Evolutionary conservation across 2,329 filamentous ascomycete species (phyloP).

Genomic region (Zymoseptoria brevis): DNA sequence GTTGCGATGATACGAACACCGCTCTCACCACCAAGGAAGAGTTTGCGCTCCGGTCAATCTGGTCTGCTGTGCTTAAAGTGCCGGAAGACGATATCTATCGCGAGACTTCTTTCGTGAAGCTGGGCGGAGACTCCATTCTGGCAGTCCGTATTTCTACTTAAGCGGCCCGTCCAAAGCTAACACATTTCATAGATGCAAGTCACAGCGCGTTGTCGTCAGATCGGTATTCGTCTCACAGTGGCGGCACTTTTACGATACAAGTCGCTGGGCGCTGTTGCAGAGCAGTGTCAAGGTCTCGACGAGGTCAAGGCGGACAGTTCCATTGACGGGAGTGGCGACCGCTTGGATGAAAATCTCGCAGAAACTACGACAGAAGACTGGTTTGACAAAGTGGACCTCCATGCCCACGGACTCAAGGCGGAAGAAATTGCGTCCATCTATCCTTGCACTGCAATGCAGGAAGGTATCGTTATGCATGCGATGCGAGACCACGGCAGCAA

Average conservation of each 20-base stretch:
- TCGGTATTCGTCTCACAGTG: not conserved
- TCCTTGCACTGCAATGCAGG: slow-evolving; percentile 47
- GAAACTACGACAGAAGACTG: not conserved
- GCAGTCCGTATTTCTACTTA: not conserved
- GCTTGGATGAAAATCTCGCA: not conserved
- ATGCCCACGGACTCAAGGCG: slow-evolving; percentile 2
- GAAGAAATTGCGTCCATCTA: slow-evolving; percentile 42
- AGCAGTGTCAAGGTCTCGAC: not conserved
- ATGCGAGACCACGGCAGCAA: not conserved
- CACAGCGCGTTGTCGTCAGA: not conserved
- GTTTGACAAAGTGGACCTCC: not conserved
- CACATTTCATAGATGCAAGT: not conserved
- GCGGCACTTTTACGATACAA: not conserved
- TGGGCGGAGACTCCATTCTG: not conserved
- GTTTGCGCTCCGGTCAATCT: not conserved
- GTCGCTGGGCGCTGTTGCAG: not conserved
- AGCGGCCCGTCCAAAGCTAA: not conserved
- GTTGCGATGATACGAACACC: not conserved
- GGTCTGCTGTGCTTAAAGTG: not conserved
- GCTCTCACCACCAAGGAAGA: not conserved
- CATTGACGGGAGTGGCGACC: not conserved
- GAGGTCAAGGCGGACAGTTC: not conserved
- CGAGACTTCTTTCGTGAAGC: not conserved
- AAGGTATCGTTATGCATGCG: not conserved
- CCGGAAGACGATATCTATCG: not conserved